Evolutionary conservation across 352 stramenopile species (phyloP).

Genomic region (Globisporangium irregulare): DNA sequence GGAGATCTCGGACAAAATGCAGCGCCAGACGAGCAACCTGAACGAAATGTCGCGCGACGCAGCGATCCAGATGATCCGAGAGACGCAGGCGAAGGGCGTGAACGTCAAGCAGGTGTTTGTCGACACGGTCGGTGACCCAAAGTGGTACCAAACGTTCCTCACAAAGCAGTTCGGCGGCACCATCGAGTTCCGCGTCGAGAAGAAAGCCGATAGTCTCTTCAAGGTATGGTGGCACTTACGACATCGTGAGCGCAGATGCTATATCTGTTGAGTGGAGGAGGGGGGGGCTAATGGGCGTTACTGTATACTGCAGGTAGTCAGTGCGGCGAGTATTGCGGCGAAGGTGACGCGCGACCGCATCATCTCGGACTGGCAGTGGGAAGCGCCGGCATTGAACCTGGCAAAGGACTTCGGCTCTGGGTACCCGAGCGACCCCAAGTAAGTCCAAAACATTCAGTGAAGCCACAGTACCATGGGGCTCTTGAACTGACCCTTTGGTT

Average conservation of each 20-base stretch:
- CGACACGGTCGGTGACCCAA: slow-evolving; percentile 93
- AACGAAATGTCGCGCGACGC: slow-evolving; percentile 95
- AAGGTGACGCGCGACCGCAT: slow-evolving; percentile 93
- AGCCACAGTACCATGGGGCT: not conserved
- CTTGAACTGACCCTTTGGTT: slow-evolving; percentile 3
- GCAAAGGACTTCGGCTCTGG: slow-evolving; percentile 80
- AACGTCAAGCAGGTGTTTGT: slow-evolving; percentile 91
- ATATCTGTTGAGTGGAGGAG: not conserved
- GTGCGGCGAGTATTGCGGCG: slow-evolving; percentile 90
- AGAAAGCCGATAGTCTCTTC: slow-evolving; percentile 96
- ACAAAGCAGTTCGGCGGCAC: slow-evolving; percentile 86
- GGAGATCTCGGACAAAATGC: slow-evolving; percentile 95
- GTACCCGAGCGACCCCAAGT: slow-evolving; percentile 93
- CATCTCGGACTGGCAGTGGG: slow-evolving; percentile 89
- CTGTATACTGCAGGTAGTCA: slow-evolving; percentile 65
- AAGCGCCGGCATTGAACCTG: slow-evolving; percentile 60
- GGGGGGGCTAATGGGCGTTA: not conserved
- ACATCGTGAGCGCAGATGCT: not conserved
- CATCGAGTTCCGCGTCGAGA: slow-evolving; percentile 94
- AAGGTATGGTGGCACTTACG: slow-evolving; percentile 44
- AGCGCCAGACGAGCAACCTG: slow-evolving; percentile 86
- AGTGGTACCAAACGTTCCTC: slow-evolving; percentile 90
- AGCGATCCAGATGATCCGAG: slow-evolving; percentile 92
- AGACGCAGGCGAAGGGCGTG: slow-evolving; percentile 83
- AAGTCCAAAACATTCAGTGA: slow-evolving; percentile 9